Base-by-base conservation (phyloP, 2,329 filamentous ascomycete genomes). In the Orbilia oligospora region DNA sequence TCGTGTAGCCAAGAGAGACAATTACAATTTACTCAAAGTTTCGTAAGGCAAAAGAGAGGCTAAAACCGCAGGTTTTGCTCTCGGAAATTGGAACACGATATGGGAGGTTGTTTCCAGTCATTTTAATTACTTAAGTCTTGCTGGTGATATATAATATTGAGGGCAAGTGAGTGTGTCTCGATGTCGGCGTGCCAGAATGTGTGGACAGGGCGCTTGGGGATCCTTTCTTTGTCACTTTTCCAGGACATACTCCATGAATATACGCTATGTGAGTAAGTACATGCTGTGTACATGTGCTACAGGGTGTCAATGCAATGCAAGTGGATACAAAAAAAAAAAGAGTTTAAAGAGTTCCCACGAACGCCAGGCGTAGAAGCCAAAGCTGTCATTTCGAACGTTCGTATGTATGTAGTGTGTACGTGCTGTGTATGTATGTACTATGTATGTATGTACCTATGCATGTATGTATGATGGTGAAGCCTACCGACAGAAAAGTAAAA, bases 61-160 rank as follows among this genome's bases (percentile, higher is more conserved):
- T 69, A 63, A 75, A 75, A 64, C 64, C 33, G 68, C 56, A 61
- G 44, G 51, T 64, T 36, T 49, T n/a, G n/a, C 38, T 6, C 48
- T 67, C 61, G 71, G 71, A 76, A 76, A 76, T 76, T 76, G 71
- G 18, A 48, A 41, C 22, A 58, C 55, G 63, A 69, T 70, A 46
- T 63, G 56, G 65, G 14, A 46, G n/a, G 30, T 12, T 49, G n/a
- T 44, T 44, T 41, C 22, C 16, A n/a, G 38, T 41, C 16, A 41
- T 41, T 16, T 3, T 30, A 30, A 16, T 27, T 51, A 2, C 14
- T 51, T 9, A 18, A 6, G 1, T 24, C 8, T 27, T 30, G 30
- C 30, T 30, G 30, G 30, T 30, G 30, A 30, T 51, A 10, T 33
- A 33, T 36, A 30, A 14, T 41, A 58, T 8, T 36, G 33, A 36